Evolutionary conservation across 805 yeast genomes (phyloP).

Genomic region (Candida succiphila): DNA sequence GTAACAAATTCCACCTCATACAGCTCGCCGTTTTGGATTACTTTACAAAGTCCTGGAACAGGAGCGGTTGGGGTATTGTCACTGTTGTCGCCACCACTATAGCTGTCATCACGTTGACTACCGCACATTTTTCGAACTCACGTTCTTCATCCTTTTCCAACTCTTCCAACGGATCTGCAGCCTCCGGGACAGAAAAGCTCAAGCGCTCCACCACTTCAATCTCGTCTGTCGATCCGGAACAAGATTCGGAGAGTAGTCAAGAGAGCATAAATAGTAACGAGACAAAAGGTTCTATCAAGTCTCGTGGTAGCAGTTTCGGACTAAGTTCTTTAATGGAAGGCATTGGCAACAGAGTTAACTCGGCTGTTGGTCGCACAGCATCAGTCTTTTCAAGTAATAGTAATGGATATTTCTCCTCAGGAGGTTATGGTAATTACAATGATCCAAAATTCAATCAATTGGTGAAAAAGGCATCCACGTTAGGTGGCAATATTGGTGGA

Average conservation of each 20-base stretch:
- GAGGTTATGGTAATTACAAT: slow-evolving; percentile 3
- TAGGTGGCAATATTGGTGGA: slow-evolving; percentile 79
- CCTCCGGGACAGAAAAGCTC: background rate
- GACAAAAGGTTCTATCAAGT: background rate
- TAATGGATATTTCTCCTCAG: slow-evolving; percentile 6
- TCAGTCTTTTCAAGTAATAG: slow-evolving; percentile 3
- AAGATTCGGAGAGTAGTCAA: too few relatives aligned
- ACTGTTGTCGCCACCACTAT: slow-evolving; percentile 10
- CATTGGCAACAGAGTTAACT: slow-evolving; percentile 1
- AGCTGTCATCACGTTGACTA: slow-evolving; percentile 9
- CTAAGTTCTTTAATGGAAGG: slow-evolving; percentile 5
- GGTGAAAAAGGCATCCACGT: slow-evolving; percentile 30
- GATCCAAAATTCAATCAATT: slow-evolving; percentile 12
- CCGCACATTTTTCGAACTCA: slow-evolving; percentile 5
- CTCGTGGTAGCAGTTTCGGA: too few relatives aligned
- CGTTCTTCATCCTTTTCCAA: background rate
- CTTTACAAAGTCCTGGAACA: too few relatives aligned
- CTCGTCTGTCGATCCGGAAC: too few relatives aligned
- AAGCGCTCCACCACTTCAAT: too few relatives aligned
- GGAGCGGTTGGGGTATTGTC: too few relatives aligned
- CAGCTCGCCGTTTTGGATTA: too few relatives aligned
- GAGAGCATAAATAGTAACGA: background rate
- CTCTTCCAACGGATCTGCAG: background rate
- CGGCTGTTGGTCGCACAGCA: slow-evolving; percentile 3
- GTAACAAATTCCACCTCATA: too few relatives aligned